phyloP scores from a whole-genome alignment of 768 basidiomycete genomes.

The Gelatoporia subvermispora region DNA sequence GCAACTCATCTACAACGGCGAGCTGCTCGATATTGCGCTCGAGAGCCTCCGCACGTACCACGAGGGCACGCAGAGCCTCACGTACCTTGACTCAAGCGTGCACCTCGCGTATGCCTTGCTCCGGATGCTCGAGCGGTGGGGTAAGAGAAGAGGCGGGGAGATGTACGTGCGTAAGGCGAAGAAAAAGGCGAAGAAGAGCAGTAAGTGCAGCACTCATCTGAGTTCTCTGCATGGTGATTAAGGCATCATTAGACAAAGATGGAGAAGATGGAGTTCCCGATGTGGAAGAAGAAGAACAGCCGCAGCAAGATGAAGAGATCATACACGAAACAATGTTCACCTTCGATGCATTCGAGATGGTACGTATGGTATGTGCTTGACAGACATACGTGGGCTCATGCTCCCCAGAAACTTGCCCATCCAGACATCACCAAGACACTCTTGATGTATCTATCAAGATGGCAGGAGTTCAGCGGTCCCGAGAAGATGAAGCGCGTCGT shows the following conservation, averaged over 20 bases:
- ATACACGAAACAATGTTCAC: conserved; percentile 86
- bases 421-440: conserved; percentile 83
- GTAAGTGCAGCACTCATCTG: conserved; percentile 23
- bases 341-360: conserved; percentile 88
- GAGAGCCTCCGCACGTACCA: conserved; percentile 76
- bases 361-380: conserved; percentile 30
- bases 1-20: conserved; percentile 92
- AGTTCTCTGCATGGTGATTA: too few species aligned
- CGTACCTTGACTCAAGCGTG: conserved; percentile 85
- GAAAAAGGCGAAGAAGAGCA: conserved; percentile 40
- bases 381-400: conserved; percentile 6
- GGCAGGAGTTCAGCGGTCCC: conserved; percentile 71
- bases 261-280: conserved; percentile 67
- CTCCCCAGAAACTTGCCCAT: conserved; percentile 79
- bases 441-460: conserved; percentile 75
- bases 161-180: conserved; percentile 69
- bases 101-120: conserved; percentile 82
- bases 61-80: conserved; percentile 69
- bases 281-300: conserved; percentile 62
- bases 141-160: conserved; percentile 57
- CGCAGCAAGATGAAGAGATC: conserved; percentile 55
- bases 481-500: conserved; percentile 92
- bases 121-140: conserved; percentile 85
- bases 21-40: conserved; percentile 84
- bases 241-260: conserved; percentile 22